Percentiles rank a stretch among this genome's conserved stretches.
phyloP scores from a whole-genome alignment of 208 protist species.

The Wallacemonas sp. region DNA sequence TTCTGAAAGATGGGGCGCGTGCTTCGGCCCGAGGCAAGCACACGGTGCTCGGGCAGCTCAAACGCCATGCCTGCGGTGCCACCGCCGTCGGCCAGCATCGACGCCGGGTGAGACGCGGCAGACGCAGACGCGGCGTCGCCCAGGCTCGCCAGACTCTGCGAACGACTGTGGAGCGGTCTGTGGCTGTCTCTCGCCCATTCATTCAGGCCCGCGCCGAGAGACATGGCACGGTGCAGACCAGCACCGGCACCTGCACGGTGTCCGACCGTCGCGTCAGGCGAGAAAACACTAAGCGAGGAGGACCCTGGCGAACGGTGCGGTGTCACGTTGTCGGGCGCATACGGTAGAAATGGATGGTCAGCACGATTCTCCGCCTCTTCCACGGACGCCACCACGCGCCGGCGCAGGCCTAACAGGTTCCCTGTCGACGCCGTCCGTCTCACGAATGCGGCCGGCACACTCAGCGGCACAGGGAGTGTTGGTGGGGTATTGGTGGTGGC shows the following conservation, averaged over 20 bases:
- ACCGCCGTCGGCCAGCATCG: background rate
- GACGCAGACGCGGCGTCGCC: background rate
- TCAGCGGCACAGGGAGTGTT: background rate
- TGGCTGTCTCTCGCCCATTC: background rate
- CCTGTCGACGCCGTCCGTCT: background rate
- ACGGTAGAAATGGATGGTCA: background rate
- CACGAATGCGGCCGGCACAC: background rate
- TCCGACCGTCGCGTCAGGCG: too few species aligned
- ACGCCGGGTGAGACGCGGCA: too few species aligned
- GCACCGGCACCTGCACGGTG: background rate
- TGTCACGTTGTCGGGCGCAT: background rate
- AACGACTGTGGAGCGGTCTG: background rate
- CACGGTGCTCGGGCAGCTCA: conserved; percentile 1
- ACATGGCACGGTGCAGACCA: background rate
- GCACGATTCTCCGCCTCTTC: background rate
- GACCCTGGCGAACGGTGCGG: background rate
- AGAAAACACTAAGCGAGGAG: too few species aligned
- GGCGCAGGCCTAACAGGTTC: background rate
- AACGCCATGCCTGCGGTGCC: background rate
- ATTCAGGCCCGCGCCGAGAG: background rate
- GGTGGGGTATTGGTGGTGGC: too few species aligned
- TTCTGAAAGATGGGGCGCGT: conserved; percentile 14
- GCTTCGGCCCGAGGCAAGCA: background rate
- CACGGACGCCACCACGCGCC: conserved; percentile 1
- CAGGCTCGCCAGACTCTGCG: background rate